These are phyloP conservation scores for Prunus yedoensis DNA, from an alignment of 331 rosid species.

Conservation along the genomic window DNA sequence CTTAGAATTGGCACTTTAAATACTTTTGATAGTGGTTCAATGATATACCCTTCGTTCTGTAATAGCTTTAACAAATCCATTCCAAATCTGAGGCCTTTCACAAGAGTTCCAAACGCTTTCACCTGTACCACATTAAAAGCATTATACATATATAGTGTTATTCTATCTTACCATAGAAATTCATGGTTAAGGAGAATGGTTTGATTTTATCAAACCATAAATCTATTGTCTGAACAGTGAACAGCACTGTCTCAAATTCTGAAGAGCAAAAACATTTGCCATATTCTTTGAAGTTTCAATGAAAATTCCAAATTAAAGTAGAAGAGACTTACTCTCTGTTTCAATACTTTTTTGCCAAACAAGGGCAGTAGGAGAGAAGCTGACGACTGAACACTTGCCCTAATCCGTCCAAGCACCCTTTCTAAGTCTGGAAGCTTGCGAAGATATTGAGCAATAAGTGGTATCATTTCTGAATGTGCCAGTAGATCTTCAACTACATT, in stretches of 20 bases:
- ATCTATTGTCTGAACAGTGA: not conserved
- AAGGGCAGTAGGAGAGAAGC: conserved; percentile 62
- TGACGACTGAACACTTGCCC: conserved; percentile 68
- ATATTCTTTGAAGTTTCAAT: not conserved
- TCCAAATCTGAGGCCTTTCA: conserved; percentile 81
- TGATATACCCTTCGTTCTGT: conserved; percentile 56
- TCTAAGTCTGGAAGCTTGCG: conserved; percentile 83
- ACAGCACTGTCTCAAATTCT: not conserved
- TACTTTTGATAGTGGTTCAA: conserved; percentile 47
- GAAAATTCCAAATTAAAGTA: not conserved
- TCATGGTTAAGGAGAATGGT: not conserved
- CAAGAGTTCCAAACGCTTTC: conserved; percentile 80
- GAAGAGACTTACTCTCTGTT: conserved; percentile 71
- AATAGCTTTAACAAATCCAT: conserved; percentile 63
- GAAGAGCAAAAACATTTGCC: not conserved
- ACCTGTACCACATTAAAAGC: conserved; percentile 54
- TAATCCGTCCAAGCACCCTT: conserved; percentile 75
- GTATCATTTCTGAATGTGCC: conserved; percentile 51
- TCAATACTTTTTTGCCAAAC: conserved; percentile 67
- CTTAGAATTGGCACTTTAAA: conserved; percentile 59
- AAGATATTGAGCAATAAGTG: conserved; percentile 65
- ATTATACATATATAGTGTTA: conserved; percentile 6
- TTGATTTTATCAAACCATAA: not conserved
- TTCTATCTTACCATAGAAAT: not conserved
- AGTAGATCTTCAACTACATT: conserved; percentile 68